These are phyloP conservation scores for Niveomyces coronatus DNA, from an alignment of 2,329 filamentous ascomycete species.

Conservation along the genomic window DNA sequence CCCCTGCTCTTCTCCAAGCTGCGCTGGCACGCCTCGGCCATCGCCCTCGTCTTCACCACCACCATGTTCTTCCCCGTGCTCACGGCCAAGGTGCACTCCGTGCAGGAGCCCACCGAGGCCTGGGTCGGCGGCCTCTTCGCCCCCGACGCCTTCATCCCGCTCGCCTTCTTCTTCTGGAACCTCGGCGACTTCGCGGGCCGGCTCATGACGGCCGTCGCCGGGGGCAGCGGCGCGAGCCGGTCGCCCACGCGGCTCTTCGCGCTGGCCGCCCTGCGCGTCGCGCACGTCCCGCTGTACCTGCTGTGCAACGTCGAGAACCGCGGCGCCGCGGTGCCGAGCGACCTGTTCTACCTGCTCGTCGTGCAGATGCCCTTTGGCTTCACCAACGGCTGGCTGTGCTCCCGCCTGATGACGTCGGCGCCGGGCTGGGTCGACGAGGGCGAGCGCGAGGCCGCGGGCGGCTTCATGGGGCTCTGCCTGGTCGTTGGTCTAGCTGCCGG, in stretches of 20 bases:
- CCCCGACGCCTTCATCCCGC: slow-evolving; percentile 72
- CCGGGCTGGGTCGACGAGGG: slow-evolving; percentile 69
- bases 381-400: slow-evolving; percentile 79
- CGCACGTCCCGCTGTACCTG: slow-evolving; percentile 75
- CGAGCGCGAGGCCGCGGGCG: slow-evolving; percentile 80
- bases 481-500: slow-evolving; percentile 73
- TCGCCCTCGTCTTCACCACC: slow-evolving; percentile 70
- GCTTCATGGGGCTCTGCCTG: slow-evolving; percentile 89
- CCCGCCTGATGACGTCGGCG: slow-evolving; percentile 85
- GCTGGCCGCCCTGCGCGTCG: slow-evolving; percentile 52
- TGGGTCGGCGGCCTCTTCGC: slow-evolving; percentile 49
- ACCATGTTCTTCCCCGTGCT: slow-evolving; percentile 97
- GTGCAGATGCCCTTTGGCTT: slow-evolving; percentile 79
- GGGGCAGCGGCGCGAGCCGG: slow-evolving; percentile 39
- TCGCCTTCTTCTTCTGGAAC: slow-evolving; percentile 92
- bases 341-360: slow-evolving; percentile 76
- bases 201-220: slow-evolving; percentile 50
- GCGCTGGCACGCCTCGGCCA: slow-evolving; percentile 62
- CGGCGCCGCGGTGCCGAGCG: slow-evolving; percentile 65
- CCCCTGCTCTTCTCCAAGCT: slow-evolving; percentile 64
- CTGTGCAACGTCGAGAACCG: slow-evolving; percentile 78
- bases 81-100: slow-evolving; percentile 54
- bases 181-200: slow-evolving; percentile 74
- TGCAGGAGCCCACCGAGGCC: slow-evolving; percentile 19
- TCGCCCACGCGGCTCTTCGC: slow-evolving; percentile 58